Base-by-base conservation (phyloP, 441 rosid species). In the Breynia disticha region DNA sequence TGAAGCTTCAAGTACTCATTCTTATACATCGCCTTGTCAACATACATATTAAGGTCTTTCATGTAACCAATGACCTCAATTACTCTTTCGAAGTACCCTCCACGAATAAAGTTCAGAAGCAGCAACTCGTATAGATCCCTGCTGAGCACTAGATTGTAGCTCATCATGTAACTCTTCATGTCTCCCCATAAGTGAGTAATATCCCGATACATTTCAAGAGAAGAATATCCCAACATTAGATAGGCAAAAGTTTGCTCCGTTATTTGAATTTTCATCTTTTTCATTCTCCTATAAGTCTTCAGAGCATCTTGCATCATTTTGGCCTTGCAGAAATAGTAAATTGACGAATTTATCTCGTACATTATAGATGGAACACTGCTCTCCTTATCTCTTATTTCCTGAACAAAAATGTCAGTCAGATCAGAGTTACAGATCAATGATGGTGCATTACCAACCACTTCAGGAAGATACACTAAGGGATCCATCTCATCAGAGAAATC, bases 81-180 rank as follows among this genome's bases (percentile, higher is more conserved):
- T 55, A 83, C 93, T 64, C 97, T 83, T 72, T 83, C 97, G 60
- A 90, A 90, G 74, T 83, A 87, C 58, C 96, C 96, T 48, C 90
- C 95, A 63, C 74, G 78, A 54, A 90, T 74, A 63, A 90, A 81
- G 65, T 69, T 78, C 65, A 87, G 56, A 5, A 84, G 69, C 64
- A 90, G 63, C 60, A 73, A 55, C 79, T 87, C 96, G 2, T 70
- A 80, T 16, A 84, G 56, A 75, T 90, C 97, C 72, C 79, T 72
- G 56, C 78, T 79, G 49, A 76, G 57, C 11, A 22, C 49, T 19
- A 89, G 66, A 56, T 53, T 63, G 43, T 55, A 60, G 67, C 22
- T 62, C 15, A 65, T 58, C 54, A 78, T 54, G 59, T 69, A 67
- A 77, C 82, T 73, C 71, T 87, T 87, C 48, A 84, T 79, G 61